Conservation (phyloP, 163 green algal species). For the Scenedesmus sp. region DNA sequence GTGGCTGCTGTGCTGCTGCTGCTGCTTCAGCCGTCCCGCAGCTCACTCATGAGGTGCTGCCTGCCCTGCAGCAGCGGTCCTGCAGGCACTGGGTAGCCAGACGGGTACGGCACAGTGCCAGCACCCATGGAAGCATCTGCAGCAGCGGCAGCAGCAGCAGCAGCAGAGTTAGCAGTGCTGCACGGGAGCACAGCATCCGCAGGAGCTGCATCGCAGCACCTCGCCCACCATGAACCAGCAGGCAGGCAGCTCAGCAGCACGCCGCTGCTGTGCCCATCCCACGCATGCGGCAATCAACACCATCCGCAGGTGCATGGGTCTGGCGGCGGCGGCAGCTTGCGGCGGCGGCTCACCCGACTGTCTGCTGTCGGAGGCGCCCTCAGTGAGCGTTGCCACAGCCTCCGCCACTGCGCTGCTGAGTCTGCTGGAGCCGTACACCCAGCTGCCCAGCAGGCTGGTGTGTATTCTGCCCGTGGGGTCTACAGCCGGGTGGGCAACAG, state of each 20-base stretch:
- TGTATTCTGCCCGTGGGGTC: slow-evolving; percentile 66
- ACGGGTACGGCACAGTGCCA: neutral
- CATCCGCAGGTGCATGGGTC: neutral
- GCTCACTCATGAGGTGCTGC: neutral
- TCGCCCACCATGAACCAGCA: no score
- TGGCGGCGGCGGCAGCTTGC: no score
- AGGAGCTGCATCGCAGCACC: no score
- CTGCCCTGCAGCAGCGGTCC: neutral
- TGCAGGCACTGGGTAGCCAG: slow-evolving; percentile 31
- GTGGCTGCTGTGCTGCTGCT: neutral
- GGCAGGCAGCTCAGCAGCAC: no score
- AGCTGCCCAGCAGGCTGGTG: slow-evolving; percentile 56
- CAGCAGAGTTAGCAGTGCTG: no score
- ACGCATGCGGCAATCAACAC: neutral
- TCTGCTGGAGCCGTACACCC: slow-evolving; percentile 56
- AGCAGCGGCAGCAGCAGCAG: neutral
- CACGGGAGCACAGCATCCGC: neutral
- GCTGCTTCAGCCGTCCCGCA: neutral
- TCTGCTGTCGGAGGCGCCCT: neutral
- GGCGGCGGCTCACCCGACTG: neutral
- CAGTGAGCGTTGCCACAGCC: slow-evolving; percentile 57
- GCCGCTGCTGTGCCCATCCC: neutral
- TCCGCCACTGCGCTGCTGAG: slow-evolving; percentile 73
- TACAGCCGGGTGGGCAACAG: slow-evolving; percentile 69
- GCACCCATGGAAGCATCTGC: neutral